Conservation (phyloP, 2,329 filamentous ascomycete genomes). For the Aspergillus sp. region DNA sequence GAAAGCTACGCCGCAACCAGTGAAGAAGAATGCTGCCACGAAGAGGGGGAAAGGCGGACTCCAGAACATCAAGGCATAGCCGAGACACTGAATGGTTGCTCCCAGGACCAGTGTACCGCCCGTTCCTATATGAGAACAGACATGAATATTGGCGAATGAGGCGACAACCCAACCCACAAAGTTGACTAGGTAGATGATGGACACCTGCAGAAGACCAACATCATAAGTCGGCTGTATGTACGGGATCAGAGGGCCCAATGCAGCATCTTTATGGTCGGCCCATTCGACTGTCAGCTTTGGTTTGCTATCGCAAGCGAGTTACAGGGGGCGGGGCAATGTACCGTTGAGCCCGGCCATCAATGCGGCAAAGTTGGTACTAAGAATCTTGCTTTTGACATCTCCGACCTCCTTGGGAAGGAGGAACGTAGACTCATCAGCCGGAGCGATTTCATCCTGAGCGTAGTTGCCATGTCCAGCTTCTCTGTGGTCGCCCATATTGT, state of each 20-base stretch:
- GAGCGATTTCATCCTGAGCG: conserved; percentile 1
- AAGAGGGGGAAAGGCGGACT: conserved; percentile 25
- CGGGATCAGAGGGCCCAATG: conserved; percentile 26
- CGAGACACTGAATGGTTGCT: conserved; percentile 20
- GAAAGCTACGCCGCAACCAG: conserved; percentile 24
- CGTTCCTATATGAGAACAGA: conserved; percentile 25
- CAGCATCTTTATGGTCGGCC: conserved; percentile 16
- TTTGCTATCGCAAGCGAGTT: neutral
- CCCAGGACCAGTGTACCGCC: conserved; percentile 26
- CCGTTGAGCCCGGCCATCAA: conserved; percentile 25
- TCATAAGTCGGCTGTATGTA: conserved; percentile 27
- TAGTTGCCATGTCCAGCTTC: conserved; percentile 7
- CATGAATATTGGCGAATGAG: conserved; percentile 27
- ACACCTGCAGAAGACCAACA: conserved; percentile 24
- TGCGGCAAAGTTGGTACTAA: conserved; percentile 25
- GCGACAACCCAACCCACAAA: conserved; percentile 25
- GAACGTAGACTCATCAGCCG: conserved; percentile 7
- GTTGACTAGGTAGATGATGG: conserved; percentile 27
- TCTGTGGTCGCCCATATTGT: neutral
- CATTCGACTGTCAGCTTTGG: neutral
- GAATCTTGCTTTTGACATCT: conserved; percentile 22
- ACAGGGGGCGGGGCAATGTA: conserved; percentile 3
- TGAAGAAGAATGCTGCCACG: conserved; percentile 26
- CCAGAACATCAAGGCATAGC: conserved; percentile 28
- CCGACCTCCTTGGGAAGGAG: conserved; percentile 18